Base-by-base conservation (phyloP, 768 basidiomycete genomes). In the Flagelloscypha sp. region DNA sequence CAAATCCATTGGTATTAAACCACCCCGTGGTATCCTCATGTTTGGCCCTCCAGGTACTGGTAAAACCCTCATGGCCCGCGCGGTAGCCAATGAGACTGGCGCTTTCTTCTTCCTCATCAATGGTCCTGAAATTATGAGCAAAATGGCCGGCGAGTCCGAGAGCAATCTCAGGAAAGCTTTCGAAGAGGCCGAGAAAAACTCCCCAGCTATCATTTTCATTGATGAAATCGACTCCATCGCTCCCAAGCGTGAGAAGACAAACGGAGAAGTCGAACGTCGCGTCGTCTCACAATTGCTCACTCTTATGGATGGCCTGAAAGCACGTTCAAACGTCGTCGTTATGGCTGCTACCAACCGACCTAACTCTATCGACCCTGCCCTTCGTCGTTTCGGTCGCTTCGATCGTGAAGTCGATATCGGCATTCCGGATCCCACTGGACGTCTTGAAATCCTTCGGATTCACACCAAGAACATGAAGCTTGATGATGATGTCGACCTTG, bases 381-480 rank as follows among this genome's bases (percentile, higher is more conserved):
- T 99, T 32, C 81, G 95, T 54, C 93, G 95, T 43, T 98, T 98
- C 63, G 95, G 95, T 57, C 89, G 95, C 37, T 99, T 99, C 63
- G 95, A 99, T 65, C 86, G 95, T 55, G 95, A 99, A 64, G 85
- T 99, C 48, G 95, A 99, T 62, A 99, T 99, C 44, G 90, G 95
- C 52, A 98, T 99, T 47, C 95, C 95, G 28, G 95, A 99, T 61
- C 95, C 95, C 0, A 98, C 94, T 40, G 95, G 95, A 37, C 94
- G 95, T 62, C 78, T 98, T 29, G 95, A 99, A 57, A 99, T 98
- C 53, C 82, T 98, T 43, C 86, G 94, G 35, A 98, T 99, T 43
- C 95, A 98, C 71, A 98, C 95, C 38, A 98, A 98, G 80, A 98
- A 99, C 68, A 98, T 99, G 95, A 99, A 98, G 63, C 72, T 98